Evolutionary conservation across 1,284 basidiomycete genomes (phyloP).

Genomic region (Athelia sp.): DNA sequence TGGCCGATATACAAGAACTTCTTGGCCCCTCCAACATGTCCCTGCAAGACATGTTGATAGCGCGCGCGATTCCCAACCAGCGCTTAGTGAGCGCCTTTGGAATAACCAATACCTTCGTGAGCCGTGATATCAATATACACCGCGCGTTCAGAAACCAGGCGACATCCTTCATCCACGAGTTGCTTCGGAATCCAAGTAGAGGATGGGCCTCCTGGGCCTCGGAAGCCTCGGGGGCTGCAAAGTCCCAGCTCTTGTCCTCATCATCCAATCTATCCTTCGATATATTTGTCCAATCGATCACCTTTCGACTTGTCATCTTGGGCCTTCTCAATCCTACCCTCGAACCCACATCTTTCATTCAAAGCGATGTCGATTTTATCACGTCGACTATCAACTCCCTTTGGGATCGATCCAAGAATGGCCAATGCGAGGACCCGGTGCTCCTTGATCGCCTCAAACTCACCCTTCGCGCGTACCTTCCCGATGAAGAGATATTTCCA

Average conservation of each 20-base stretch:
- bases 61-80: slow-evolving; percentile 37
- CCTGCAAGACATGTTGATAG: slow-evolving; percentile 17
- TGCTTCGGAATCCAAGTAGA: slow-evolving; percentile 6
- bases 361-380: slow-evolving; percentile 27
- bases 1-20: too few species aligned
- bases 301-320: slow-evolving; percentile 35
- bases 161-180: slow-evolving; percentile 19
- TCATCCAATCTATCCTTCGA: slow-evolving; percentile 24
- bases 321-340: slow-evolving; percentile 29
- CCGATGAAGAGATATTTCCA: slow-evolving; percentile 22
- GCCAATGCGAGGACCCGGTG: slow-evolving; percentile 2
- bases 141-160: slow-evolving; percentile 25
- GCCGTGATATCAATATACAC: slow-evolving; percentile 22
- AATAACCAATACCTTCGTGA: slow-evolving; percentile 37
- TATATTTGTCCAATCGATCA: slow-evolving; percentile 35
- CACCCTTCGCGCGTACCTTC: slow-evolving; percentile 33
- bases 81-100: slow-evolving; percentile 37
- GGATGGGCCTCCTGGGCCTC: slow-evolving; percentile 25
- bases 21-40: too few species aligned
- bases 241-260: slow-evolving; percentile 17
- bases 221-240: slow-evolving; percentile 24
- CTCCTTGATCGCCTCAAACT: slow-evolving; percentile 18
- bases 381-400: slow-evolving; percentile 32
- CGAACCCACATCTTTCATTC: slow-evolving; percentile 18
- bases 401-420: slow-evolving; percentile 36